Evolutionary conservation across 106 monocot genomes (phyloP).

Genomic region (Acorus calamus): DNA sequence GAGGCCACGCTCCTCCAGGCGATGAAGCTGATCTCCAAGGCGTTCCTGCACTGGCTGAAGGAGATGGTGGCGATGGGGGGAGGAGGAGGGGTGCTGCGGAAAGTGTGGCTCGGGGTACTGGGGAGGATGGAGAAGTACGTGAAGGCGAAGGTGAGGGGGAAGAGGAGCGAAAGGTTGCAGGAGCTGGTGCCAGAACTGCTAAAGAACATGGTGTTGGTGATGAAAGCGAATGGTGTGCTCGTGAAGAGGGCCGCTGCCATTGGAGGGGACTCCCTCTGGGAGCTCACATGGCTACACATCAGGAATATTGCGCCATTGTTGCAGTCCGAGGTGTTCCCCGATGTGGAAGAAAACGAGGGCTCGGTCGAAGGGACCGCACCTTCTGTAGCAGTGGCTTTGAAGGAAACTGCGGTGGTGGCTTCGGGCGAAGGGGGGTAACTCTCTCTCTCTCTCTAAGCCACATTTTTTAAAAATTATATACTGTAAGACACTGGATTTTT

Average conservation of each 20-base stretch:
- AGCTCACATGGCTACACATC: slow-evolving; percentile 50
- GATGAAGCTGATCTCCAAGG: slow-evolving; percentile 7
- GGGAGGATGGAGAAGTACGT: slow-evolving; percentile 55
- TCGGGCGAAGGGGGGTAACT: too few relatives aligned
- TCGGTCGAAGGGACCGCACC: too few relatives aligned
- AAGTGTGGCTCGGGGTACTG: slow-evolving; percentile 51
- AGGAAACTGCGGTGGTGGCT: too few relatives aligned
- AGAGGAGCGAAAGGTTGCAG: slow-evolving; percentile 61
- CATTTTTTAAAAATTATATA: too few relatives aligned
- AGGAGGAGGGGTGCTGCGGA: not conserved
- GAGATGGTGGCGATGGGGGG: not conserved
- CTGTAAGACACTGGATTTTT: too few relatives aligned
- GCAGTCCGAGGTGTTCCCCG: slow-evolving; percentile 47
- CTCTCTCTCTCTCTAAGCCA: too few relatives aligned
- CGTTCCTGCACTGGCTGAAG: slow-evolving; percentile 2
- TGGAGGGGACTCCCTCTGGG: slow-evolving; percentile 54
- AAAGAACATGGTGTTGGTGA: slow-evolving; percentile 60
- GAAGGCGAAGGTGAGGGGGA: slow-evolving; percentile 61
- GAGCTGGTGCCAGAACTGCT: slow-evolving; percentile 62
- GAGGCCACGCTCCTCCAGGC: slow-evolving; percentile 4
- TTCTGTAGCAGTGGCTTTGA: too few relatives aligned
- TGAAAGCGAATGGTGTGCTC: slow-evolving; percentile 56
- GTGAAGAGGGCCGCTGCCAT: slow-evolving; percentile 33
- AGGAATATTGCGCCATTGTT: slow-evolving; percentile 47
- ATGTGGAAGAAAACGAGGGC: slow-evolving; percentile 5